These are phyloP conservation scores for Perkinsus marinus DNA, from an alignment of 169 alveolate species.

Conservation along the genomic window DNA sequence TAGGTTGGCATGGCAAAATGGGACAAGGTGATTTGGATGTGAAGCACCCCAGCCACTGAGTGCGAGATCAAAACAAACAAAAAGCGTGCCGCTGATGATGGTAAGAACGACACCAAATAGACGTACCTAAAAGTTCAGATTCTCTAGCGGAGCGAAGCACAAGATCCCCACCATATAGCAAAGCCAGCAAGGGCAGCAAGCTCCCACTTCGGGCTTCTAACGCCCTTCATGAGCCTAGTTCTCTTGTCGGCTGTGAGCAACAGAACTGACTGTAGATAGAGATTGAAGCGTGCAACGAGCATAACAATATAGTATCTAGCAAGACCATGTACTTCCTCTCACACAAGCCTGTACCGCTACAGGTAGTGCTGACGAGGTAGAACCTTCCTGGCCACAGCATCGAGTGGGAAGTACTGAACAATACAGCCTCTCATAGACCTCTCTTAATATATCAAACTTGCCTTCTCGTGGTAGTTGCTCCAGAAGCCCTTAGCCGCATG, in stretches of 20 bases:
- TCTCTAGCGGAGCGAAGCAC: not conserved
- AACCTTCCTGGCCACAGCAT: not conserved
- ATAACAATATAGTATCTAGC: not conserved
- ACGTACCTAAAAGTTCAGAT: not conserved
- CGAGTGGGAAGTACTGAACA: not conserved
- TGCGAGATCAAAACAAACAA: not conserved
- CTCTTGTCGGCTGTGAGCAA: not conserved
- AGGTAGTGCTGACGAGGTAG: not conserved
- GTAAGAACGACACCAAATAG: not conserved
- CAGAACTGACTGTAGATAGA: not conserved
- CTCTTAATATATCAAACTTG: not conserved
- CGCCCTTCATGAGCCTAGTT: not conserved
- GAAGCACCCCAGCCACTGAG: slow-evolving; percentile 5
- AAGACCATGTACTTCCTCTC: not conserved
- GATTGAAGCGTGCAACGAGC: not conserved
- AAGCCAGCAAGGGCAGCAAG: not conserved
- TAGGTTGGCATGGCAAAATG: slow-evolving; percentile 4
- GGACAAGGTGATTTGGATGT: slow-evolving; percentile 9
- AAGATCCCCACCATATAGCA: not conserved
- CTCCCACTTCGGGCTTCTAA: not conserved
- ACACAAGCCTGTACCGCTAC: not conserved
- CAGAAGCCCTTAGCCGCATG: not conserved
- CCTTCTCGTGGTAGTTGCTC: not conserved
- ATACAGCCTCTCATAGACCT: not conserved
- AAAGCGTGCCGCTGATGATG: not conserved